Evolutionary conservation across 1,284 basidiomycete species (phyloP), one percentile per base, ranked within the genome.

Genomic region (Amylostereum areolatum): DNA sequence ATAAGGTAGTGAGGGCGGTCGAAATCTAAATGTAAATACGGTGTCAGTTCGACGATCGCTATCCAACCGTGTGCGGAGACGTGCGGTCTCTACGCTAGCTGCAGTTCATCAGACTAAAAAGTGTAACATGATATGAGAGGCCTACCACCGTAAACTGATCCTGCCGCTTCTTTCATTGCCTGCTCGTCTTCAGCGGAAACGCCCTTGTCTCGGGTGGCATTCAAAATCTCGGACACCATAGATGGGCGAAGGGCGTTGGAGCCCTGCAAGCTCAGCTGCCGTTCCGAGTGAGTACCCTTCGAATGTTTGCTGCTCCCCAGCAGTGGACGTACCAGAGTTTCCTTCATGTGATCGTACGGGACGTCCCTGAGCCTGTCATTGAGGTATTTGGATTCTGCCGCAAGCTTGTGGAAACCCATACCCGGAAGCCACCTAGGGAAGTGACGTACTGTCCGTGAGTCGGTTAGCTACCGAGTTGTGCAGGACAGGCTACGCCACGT

Each of bases 311-410:
- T 5, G n/a, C 24, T n/a, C 37, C 33, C 12, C 18, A 18, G 18
- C 18, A 18, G 18, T 18, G 18, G 18, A 18, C 18, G 18, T 18
- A 42, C 46, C 5, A 47, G 39, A 27, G 29, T 47, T 32, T 41
- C 46, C 32, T 47, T 47, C n/a, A 39, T 39, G 36, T 40, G 39
- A 8, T 47, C 46, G 24, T 47, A 47, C 5, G 37, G 46, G 9
- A 47, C 36, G 24, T 30, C 37, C 8, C 41, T 47, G 1, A 39
- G 36, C 18, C 31, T 47, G 5, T 12, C 40, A 6, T 40, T 39
- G 29, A 40, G 36, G 24, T 32, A 6, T 6, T 28, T 24, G 28
- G 41, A 9, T n/a, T 25, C 28, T 8, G 25, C 36, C 9, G 27
- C 31, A 12, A 29, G 10, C 36, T 30, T 36, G 30, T 48, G 35